Conservation (phyloP, 1,284 basidiomycete species). For the Polyporus tsugae region DNA sequence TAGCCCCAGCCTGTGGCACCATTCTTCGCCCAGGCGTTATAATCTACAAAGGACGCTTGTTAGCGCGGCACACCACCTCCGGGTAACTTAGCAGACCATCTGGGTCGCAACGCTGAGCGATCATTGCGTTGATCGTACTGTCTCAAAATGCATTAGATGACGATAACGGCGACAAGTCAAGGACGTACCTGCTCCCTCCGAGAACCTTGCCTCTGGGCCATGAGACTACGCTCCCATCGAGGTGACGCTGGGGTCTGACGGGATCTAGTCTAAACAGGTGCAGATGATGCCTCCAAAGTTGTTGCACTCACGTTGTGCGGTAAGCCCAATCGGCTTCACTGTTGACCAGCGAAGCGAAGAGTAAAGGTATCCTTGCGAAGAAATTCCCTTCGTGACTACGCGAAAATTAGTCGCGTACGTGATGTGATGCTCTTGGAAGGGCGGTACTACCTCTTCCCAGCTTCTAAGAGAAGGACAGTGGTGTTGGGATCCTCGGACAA, state of each 20-base stretch:
- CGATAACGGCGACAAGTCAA: too few species aligned
- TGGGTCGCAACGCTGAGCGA: slow-evolving; percentile 32
- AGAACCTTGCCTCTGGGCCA: slow-evolving; percentile 31
- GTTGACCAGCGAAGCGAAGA: slow-evolving; percentile 24
- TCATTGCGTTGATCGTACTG: slow-evolving; percentile 32
- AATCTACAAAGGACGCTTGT: slow-evolving; percentile 39
- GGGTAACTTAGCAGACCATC: slow-evolving; percentile 20
- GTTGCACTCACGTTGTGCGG: slow-evolving; percentile 18
- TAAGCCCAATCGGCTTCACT: slow-evolving; percentile 27
- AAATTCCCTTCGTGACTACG: slow-evolving; percentile 27
- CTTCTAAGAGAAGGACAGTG: slow-evolving; percentile 31
- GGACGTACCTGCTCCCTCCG: slow-evolving; percentile 31
- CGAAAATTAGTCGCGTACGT: too few species aligned
- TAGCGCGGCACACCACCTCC: not conserved
- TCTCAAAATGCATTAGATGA: not conserved
- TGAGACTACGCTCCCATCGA: slow-evolving; percentile 24
- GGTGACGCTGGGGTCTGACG: slow-evolving; percentile 26
- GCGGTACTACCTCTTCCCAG: slow-evolving; percentile 26
- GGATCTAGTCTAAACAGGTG: too few species aligned
- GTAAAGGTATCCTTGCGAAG: slow-evolving; percentile 29
- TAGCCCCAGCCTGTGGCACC: slow-evolving; percentile 50
- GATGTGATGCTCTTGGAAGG: too few species aligned
- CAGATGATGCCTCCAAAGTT: not conserved
- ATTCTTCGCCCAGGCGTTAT: slow-evolving; percentile 47
- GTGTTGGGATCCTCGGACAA: slow-evolving; percentile 14